These are phyloP conservation scores for Aspergillus costaricaensis DNA, from an alignment of 2,329 filamentous ascomycete genomes.

Conservation along the genomic window DNA sequence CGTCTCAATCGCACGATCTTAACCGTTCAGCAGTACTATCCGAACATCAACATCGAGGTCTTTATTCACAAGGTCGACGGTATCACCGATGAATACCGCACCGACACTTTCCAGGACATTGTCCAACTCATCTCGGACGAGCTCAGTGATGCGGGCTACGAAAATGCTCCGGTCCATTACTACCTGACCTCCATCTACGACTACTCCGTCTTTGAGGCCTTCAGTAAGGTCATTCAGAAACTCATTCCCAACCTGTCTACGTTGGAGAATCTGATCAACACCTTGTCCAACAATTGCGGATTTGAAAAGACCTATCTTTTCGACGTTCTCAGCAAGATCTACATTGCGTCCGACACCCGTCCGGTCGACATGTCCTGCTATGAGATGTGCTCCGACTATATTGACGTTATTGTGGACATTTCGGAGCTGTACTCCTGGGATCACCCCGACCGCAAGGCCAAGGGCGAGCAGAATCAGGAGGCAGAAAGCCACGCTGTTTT, in stretches of 20 bases:
- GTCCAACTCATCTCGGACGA: slow-evolving; percentile 96
- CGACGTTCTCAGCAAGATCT: slow-evolving; percentile 96
- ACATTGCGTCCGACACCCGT: slow-evolving; percentile 92
- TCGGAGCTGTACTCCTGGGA: slow-evolving; percentile 90
- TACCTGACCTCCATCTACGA: slow-evolving; percentile 98
- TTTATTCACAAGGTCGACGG: slow-evolving; percentile 99
- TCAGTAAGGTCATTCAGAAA: slow-evolving; percentile 97
- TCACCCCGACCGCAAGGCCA: slow-evolving; percentile 44
- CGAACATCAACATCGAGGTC: slow-evolving; percentile 94
- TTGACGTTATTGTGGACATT: slow-evolving; percentile 96
- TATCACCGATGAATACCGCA: slow-evolving; percentile 93
- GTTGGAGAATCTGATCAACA: slow-evolving; percentile 90
- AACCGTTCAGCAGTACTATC: slow-evolving; percentile 83
- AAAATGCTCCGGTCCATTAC: slow-evolving; percentile 91
- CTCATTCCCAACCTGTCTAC: slow-evolving; percentile 90
- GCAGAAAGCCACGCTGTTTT: slow-evolving; percentile 65
- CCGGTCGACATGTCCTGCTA: slow-evolving; percentile 95
- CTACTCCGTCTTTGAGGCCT: slow-evolving; percentile 96
- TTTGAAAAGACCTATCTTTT: slow-evolving; percentile 99
- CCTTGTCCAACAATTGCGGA: slow-evolving; percentile 86
- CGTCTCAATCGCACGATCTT: slow-evolving; percentile 87
- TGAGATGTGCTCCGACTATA: slow-evolving; percentile 97
- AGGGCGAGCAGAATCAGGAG: slow-evolving; percentile 52
- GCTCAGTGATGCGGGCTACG: slow-evolving; percentile 86
- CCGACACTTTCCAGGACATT: slow-evolving; percentile 94